A percentile compares a stretch with the other conserved stretches of the same genome.
Evolutionary conservation across 148 eudicot genomes (phyloP).

Genomic region (Polygonum maritimum): DNA sequence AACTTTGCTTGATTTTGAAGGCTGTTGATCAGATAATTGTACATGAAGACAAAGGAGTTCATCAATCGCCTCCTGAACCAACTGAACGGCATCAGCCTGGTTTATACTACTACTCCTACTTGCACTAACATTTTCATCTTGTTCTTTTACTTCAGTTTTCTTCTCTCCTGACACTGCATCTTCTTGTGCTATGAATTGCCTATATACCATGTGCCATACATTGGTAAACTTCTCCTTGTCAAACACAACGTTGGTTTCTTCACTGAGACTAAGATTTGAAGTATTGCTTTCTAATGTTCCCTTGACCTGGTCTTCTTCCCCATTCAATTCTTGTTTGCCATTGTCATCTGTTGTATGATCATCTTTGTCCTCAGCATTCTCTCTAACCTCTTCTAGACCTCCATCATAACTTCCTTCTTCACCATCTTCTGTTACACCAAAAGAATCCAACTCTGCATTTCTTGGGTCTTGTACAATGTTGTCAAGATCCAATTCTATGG

Average conservation of each 20-base stretch:
- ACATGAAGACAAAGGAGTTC: conserved; percentile 72
- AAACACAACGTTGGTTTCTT: conserved; percentile 16
- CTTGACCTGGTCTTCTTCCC: not conserved
- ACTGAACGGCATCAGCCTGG: conserved; percentile 55
- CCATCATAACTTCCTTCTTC: not conserved
- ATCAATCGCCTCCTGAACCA: conserved; percentile 81
- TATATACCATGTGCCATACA: conserved; percentile 10
- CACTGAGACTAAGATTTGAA: not conserved
- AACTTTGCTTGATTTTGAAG: conserved; percentile 11
- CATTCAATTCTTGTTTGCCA: not conserved
- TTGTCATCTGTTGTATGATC: not conserved
- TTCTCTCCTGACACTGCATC: not conserved
- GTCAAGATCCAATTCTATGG: not conserved
- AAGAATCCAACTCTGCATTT: not conserved
- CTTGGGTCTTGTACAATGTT: not conserved
- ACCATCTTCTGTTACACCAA: not conserved
- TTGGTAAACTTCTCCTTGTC: conserved; percentile 39
- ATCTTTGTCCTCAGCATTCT: not conserved
- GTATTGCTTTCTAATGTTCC: conserved; percentile 16
- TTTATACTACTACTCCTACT: conserved; percentile 14
- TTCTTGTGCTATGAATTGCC: conserved; percentile 2
- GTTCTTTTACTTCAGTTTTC: not conserved
- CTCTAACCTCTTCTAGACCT: too few relatives aligned
- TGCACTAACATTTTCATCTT: not conserved
- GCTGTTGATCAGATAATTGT: conserved; percentile 32